Evolutionary conservation across 2,329 filamentous ascomycete species (phyloP).

Genomic region (Aspergillus brunneoviolaceus): DNA sequence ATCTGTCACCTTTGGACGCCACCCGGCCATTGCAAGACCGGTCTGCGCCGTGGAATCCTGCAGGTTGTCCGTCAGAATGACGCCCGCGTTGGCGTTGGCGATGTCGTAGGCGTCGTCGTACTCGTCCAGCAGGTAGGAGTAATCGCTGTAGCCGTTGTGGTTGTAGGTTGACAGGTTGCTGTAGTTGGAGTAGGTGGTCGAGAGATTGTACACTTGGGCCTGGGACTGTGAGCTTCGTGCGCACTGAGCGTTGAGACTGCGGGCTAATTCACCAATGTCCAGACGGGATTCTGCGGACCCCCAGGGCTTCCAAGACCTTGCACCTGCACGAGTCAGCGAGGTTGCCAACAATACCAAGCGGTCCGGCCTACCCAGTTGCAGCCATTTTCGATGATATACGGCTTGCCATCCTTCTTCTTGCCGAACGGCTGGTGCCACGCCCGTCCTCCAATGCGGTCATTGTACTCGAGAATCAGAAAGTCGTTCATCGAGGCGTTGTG

Average conservation of each 20-base stretch:
- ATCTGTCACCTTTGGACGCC: constrained; percentile 57
- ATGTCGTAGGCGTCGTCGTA: constrained; percentile 50
- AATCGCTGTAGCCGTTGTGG: constrained; percentile 55
- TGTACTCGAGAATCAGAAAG: constrained; percentile 66
- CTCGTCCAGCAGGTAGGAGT: constrained; percentile 49
- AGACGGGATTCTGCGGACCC: constrained; percentile 56
- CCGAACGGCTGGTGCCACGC: constrained; percentile 59
- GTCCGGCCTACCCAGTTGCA: constrained; percentile 59
- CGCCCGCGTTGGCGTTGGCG: constrained; percentile 55
- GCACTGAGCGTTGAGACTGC: neutral
- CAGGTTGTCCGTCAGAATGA: constrained; percentile 56
- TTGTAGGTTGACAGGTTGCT: constrained; percentile 60
- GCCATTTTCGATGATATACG: constrained; percentile 62
- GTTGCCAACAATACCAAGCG: neutral
- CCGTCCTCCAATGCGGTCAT: constrained; percentile 62
- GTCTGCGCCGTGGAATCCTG: constrained; percentile 61
- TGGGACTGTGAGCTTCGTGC: constrained; percentile 19
- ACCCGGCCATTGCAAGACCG: constrained; percentile 58
- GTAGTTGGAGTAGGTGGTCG: constrained; percentile 60
- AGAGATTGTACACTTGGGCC: constrained; percentile 58
- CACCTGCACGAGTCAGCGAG: constrained; percentile 26
- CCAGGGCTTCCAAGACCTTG: constrained; percentile 42
- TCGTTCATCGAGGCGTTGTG: constrained; percentile 60
- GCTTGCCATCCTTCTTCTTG: constrained; percentile 48
- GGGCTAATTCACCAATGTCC: constrained; percentile 38